These are phyloP conservation scores for Penicillium bovifimosum DNA, from an alignment of 495 filamentous ascomycete species.

Conservation along the genomic window DNA sequence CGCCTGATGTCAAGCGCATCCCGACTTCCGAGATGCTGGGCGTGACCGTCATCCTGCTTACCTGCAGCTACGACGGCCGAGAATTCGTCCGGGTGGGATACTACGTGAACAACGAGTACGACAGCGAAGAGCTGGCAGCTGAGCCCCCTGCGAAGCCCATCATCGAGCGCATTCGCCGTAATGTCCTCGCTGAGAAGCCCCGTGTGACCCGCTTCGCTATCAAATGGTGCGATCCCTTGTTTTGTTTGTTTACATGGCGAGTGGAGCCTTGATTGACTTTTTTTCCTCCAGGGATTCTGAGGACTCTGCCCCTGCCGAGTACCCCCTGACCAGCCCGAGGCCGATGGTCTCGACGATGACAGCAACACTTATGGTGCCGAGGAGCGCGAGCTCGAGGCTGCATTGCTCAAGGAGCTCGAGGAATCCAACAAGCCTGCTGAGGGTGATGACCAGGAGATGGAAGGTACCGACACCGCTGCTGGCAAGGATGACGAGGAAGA, in stretches of 20 bases:
- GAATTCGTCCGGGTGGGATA: conserved; percentile 99
- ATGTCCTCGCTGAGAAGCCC: conserved; percentile 94
- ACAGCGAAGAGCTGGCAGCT: conserved; percentile 76
- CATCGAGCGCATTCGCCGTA: conserved; percentile 84
- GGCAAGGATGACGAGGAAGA: conserved; percentile 64
- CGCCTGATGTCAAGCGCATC: conserved; percentile 82
- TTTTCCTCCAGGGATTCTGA: conserved; percentile 73
- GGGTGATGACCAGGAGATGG: conserved; percentile 78
- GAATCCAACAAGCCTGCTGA: conserved; percentile 48
- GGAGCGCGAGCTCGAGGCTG: conserved; percentile 48
- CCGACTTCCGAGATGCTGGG: conserved; percentile 92
- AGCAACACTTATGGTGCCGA: conserved; percentile 83
- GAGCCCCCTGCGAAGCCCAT: conserved; percentile 89
- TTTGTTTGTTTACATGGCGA: background rate
- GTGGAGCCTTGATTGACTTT: conserved; percentile 1
- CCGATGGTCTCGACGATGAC: conserved; percentile 79
- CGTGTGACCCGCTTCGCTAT: conserved; percentile 97
- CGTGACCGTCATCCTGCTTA: conserved; percentile 93
- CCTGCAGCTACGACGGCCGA: conserved; percentile 90
- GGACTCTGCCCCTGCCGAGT: conserved; percentile 90
- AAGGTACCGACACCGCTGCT: conserved; percentile 55
- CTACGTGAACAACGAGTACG: conserved; percentile 99
- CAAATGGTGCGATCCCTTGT: conserved; percentile 68
- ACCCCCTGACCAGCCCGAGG: conserved; percentile 97
- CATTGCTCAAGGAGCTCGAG: conserved; percentile 53